A percentile compares a stretch with the other conserved stretches of the same genome.
phyloP scores from a whole-genome alignment of 2,329 filamentous ascomycete genomes.

The Coniochaeta prunicola region DNA sequence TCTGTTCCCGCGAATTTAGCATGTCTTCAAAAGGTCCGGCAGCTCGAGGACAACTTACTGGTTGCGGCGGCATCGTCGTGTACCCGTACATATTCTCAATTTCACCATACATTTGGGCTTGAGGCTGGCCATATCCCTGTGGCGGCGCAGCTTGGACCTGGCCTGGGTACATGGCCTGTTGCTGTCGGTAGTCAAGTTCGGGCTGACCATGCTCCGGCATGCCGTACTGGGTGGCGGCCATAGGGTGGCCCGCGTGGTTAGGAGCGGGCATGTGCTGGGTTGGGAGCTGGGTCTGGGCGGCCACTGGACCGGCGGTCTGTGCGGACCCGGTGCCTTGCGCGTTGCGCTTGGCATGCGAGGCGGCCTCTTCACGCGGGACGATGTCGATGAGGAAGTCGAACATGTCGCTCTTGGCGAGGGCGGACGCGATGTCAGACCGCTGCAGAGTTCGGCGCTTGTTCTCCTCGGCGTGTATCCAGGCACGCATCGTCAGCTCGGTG shows the following conservation, averaged over 20 bases:
- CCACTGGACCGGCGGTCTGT: constrained; percentile 30
- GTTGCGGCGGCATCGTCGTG: constrained; percentile 71
- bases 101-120: constrained; percentile 72
- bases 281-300: constrained; percentile 44
- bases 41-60: constrained; percentile 48
- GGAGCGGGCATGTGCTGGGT: constrained; percentile 47
- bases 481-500: constrained; percentile 96
- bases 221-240: constrained; percentile 54
- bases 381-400: constrained; percentile 99
- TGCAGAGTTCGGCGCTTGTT: constrained; percentile 96
- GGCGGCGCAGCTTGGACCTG: constrained; percentile 69
- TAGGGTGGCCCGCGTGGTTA: constrained; percentile 48
- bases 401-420: constrained; percentile 96
- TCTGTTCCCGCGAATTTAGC: neutral
- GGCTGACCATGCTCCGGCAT: constrained; percentile 54
- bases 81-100: constrained; percentile 84
- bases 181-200: constrained; percentile 73
- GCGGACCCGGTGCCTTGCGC: constrained; percentile 36
- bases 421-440: constrained; percentile 91
- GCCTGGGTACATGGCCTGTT: constrained; percentile 73
- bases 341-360: constrained; percentile 74
- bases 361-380: constrained; percentile 89
- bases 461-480: constrained; percentile 98
- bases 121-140: constrained; percentile 68
- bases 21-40: neutral